Evolutionary conservation across 2,329 filamentous ascomycete genomes (phyloP), one percentile per base, ranked within the genome.

Genomic region (Botryosphaeria dothidea): DNA sequence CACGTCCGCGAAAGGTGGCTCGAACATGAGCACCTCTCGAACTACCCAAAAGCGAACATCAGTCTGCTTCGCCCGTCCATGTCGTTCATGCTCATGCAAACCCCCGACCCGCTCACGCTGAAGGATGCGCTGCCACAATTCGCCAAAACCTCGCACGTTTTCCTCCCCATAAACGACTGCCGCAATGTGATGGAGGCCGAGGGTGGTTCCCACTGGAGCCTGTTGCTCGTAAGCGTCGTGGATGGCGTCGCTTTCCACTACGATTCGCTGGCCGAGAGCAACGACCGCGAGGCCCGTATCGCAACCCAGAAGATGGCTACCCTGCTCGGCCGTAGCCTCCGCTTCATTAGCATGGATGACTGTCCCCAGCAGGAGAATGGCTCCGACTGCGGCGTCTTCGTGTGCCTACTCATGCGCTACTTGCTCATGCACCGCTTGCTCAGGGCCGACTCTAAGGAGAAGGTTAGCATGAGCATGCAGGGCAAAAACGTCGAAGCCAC

Each of bases 211-310:
- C 95, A 99, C 77, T 99, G 95, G 95, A 96, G 92, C 0, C 82
- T 99, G 0, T 87, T 99, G 0, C 86, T 99, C 2, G 93, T 99
- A 34, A 93, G 90, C 13, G 86, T 93, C 45, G 88, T 96, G 57
- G 95, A 99, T 74, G 89, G 92, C 8, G 88, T 97, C 2, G 92
- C 94, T 0, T 99, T 99, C 77, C 95, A 99, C 82, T 99, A 99
- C 80, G 95, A 99, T 79, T 94, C 90, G 1, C 83, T 98, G 27
- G 85, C 87, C 43, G 57, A 56, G 38, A 48, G 46, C 31, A 98
- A 99, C 78, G 86, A 87, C 66, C 80, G 84, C 46, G 91, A 96
- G 69, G 95, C 92, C 0, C 84, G 85, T 58, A 80, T 85, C 1
- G 90, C 90, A 6, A 87, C 90, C 0, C 80, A 85, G 54, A 91